Evolutionary conservation across 768 basidiomycete genomes (phyloP).

Genomic region (Trametes villosa): DNA sequence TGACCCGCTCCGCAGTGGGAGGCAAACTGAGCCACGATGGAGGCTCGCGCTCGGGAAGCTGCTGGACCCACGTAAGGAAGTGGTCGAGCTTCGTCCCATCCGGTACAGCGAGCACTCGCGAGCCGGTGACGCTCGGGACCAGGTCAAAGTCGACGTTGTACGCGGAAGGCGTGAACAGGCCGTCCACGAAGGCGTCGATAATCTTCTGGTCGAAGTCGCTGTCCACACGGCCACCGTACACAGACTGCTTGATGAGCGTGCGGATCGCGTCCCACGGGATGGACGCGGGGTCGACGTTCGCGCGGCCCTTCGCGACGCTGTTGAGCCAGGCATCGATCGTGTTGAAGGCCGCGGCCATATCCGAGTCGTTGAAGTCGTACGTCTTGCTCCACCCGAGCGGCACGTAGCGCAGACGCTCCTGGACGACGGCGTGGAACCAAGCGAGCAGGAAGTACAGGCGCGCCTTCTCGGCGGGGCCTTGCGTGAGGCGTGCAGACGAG

Average conservation of each 20-base stretch:
- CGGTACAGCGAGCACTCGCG: constrained; percentile 68
- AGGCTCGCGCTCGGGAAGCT: constrained; percentile 89
- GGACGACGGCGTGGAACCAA: constrained; percentile 99
- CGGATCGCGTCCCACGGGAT: constrained; percentile 98
- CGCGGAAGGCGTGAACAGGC: constrained; percentile 82
- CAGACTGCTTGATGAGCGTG: constrained; percentile 91
- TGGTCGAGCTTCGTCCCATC: constrained; percentile 93
- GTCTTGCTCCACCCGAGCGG: constrained; percentile 96
- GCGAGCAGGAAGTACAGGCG: constrained; percentile 95
- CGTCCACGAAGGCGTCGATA: constrained; percentile 91
- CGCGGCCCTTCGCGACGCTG: constrained; percentile 78
- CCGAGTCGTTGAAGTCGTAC: constrained; percentile 99
- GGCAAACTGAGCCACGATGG: constrained; percentile 95
- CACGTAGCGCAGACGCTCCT: constrained; percentile 94
- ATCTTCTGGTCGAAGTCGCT: constrained; percentile 95
- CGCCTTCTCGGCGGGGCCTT: constrained; percentile 92
- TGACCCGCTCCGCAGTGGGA: constrained; percentile 88
- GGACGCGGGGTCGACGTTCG: constrained; percentile 88
- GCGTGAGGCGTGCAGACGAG: constrained; percentile 66
- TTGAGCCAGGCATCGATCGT: constrained; percentile 93
- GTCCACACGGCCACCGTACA: constrained; percentile 94
- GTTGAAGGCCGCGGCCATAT: constrained; percentile 89
- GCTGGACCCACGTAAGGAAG: constrained; percentile 89
- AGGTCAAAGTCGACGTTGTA: constrained; percentile 95
- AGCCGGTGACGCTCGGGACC: constrained; percentile 65